Conservation (phyloP, 2,329 filamentous ascomycete genomes). For the Fusarium albosuccineum region DNA sequence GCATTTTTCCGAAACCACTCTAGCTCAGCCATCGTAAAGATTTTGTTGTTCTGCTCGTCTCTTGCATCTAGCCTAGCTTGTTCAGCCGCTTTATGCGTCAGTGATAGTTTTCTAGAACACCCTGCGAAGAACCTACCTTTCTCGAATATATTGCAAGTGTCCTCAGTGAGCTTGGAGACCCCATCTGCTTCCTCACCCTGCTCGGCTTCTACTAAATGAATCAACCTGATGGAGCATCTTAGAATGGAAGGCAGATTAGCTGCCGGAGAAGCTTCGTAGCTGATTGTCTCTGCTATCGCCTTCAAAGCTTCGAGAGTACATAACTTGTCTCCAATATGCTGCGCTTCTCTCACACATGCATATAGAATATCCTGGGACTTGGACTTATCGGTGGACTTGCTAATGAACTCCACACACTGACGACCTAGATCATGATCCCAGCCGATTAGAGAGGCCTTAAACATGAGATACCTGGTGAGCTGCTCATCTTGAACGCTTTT, state of each 20-base stretch:
- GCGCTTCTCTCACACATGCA: constrained; percentile 83
- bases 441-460: constrained; percentile 75
- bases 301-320: constrained; percentile 62
- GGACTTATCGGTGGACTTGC: constrained; percentile 64
- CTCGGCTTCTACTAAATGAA: constrained; percentile 58
- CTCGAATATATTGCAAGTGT: constrained; percentile 67
- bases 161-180: constrained; percentile 50
- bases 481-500: constrained; percentile 69
- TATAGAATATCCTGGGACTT: constrained; percentile 73
- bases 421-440: constrained; percentile 70
- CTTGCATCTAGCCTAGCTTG: constrained; percentile 51
- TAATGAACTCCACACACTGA: constrained; percentile 73
- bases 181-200: constrained; percentile 21
- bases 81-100: constrained; percentile 44
- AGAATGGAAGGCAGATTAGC: constrained; percentile 54
- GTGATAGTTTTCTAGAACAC: constrained; percentile 5
- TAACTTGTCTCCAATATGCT: constrained; percentile 71
- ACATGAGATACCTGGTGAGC: constrained; percentile 80
- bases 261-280: constrained; percentile 30
- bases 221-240: constrained; percentile 66
- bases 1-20: constrained; percentile 88
- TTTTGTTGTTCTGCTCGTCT: constrained; percentile 56
- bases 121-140: constrained; percentile 50
- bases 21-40: constrained; percentile 75
- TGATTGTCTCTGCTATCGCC: constrained; percentile 48